Base-by-base conservation (phyloP, 345 rosid species). In the Citropsis articulata region DNA sequence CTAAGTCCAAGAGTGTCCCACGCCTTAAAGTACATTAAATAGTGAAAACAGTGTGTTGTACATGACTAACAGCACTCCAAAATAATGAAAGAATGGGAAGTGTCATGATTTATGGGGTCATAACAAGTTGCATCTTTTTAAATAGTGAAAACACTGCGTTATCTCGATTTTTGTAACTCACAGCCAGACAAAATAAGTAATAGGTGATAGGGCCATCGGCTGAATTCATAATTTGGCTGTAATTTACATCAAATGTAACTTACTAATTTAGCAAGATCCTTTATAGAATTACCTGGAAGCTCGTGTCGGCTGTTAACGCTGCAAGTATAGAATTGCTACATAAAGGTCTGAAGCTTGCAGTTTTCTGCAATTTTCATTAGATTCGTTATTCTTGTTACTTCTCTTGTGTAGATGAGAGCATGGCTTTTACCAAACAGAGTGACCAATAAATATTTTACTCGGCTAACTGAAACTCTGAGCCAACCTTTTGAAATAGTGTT, bases 1-100 rank as follows among this genome's bases (percentile, higher is more conserved):
- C 63, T 8, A 71, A 24, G 61, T 81, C 75, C 36, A 57, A 71
- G n/a, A 21, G 63, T 63, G 70, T 56, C 9, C 28, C n/a, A 16
- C 9, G 18, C 55, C 25, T 73, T 40, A 21, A 24, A 3, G n/a
- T 48, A 14, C 13, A 18, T 19, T 18, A 19, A 64, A 53, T 57
- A 6, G 19, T 65, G 28, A 63, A 69, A 66, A 59, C 38, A 8
- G 21, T 57, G 2, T 6, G 21, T 63, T 19, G 30, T 64, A 45
- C 4, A 22, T 50, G 28, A 50, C 30, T 28, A 2, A 28, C 57
- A 55, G 4, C 31, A 42, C 22, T 63, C 70, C 45, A 30, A 30
- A 30, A 30, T 28, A 48, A 10, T 9, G 30, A 6, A 50, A 75
- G 40, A 13, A 50, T 36, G 59, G 33, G 24, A 53, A 45, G 50